Conservation (phyloP, 768 basidiomycete genomes). For the Coprinellus aureogranulatus region DNA sequence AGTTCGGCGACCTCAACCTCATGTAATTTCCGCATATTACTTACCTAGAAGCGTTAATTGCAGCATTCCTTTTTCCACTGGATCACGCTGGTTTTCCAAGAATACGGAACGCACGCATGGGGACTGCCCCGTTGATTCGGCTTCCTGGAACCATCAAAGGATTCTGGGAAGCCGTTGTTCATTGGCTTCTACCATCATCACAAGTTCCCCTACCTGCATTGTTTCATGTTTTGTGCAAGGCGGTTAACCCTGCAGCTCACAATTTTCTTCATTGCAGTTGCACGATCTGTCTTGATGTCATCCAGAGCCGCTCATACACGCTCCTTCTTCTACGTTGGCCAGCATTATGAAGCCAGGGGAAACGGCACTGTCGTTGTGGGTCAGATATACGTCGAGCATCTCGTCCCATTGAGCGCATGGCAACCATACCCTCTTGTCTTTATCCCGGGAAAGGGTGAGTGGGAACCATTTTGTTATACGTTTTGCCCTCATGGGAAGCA, state of each 20-base stretch:
- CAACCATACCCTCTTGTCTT: slow-evolving; percentile 43
- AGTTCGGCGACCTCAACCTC: slow-evolving; percentile 91
- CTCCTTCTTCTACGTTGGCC: slow-evolving; percentile 49
- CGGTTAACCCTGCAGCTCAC: background rate
- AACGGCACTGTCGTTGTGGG: slow-evolving; percentile 38
- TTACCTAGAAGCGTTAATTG: slow-evolving; percentile 20
- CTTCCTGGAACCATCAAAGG: background rate
- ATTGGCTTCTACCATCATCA: background rate
- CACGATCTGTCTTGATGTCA: background rate
- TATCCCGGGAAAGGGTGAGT: slow-evolving; percentile 46
- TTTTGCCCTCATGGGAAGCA: background rate
- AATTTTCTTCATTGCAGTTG: background rate
- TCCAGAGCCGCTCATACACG: slow-evolving; percentile 40
- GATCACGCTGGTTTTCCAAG: too few relatives aligned
- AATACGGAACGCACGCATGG: background rate
- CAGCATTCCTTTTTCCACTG: slow-evolving; percentile 3
- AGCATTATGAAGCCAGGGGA: slow-evolving; percentile 33
- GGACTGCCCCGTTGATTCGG: background rate
- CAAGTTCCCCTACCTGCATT: background rate
- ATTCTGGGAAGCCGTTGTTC: background rate
- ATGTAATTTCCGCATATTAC: slow-evolving; percentile 52
- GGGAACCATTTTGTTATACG: too few relatives aligned
- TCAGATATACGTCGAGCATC: slow-evolving; percentile 53
- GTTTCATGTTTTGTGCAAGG: too few relatives aligned
- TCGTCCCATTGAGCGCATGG: slow-evolving; percentile 39